Conservation (phyloP, 225 moss, liverwort and hornwort species). For the Marchantia paleacea region DNA sequence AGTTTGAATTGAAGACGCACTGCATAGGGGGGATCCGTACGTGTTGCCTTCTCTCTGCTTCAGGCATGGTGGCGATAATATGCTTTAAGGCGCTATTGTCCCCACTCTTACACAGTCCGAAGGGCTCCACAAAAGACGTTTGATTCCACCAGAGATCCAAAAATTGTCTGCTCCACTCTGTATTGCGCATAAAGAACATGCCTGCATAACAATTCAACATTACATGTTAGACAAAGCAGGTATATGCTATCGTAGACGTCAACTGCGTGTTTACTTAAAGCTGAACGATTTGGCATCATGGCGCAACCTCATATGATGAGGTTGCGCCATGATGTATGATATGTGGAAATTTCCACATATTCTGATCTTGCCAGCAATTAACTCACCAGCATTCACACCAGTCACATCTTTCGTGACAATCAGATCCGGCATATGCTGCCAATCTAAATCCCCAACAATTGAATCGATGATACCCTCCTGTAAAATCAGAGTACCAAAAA, state of each 20-base stretch:
- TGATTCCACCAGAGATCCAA: constrained; percentile 95
- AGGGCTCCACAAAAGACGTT: constrained; percentile 83
- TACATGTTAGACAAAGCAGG: constrained; percentile 19
- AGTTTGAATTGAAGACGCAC: constrained; percentile 91
- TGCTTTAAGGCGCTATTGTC: constrained; percentile 87
- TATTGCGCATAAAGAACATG: constrained; percentile 95
- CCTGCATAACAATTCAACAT: constrained; percentile 42
- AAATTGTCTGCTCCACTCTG: constrained; percentile 90
- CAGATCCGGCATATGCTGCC: constrained; percentile 83
- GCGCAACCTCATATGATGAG: no score
- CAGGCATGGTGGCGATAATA: constrained; percentile 67
- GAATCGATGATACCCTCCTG: constrained; percentile 84
- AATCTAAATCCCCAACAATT: constrained; percentile 58
- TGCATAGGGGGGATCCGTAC: constrained; percentile 93
- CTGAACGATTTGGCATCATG: no score
- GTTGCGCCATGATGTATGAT: no score
- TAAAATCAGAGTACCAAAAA: background rate
- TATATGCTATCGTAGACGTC: no score
- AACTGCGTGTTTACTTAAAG: no score
- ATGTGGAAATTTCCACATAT: background rate
- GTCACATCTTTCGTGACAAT: constrained; percentile 86
- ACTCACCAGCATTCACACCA: constrained; percentile 90
- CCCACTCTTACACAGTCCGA: constrained; percentile 88
- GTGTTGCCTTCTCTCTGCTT: constrained; percentile 64
- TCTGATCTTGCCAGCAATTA: background rate